A percentile compares a stretch with the other conserved stretches of the same genome.
phyloP scores from a whole-genome alignment of 2,329 filamentous ascomycete species.

The Pochonia chlamydosporia region DNA sequence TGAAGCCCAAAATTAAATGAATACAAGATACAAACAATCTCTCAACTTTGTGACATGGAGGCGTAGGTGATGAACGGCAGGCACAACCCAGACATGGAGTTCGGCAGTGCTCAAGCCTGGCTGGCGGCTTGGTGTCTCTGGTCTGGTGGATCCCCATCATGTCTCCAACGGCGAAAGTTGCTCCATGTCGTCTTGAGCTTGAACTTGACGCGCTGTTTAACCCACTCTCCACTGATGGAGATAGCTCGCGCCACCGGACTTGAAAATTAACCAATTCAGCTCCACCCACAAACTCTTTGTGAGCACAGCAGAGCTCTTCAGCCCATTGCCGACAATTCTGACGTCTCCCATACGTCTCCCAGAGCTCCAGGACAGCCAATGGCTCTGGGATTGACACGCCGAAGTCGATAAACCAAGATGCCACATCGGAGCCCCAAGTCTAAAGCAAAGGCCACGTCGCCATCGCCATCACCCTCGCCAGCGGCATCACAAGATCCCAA shows the following conservation, averaged over 20 bases:
- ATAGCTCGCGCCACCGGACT: neutral
- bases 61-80: no score
- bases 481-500: neutral
- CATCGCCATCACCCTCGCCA: constrained; percentile 7
- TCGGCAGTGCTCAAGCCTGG: no score
- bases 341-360: neutral
- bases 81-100: no score
- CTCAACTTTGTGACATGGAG: no score
- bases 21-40: no score
- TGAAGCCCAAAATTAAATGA: no score
- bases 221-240: neutral
- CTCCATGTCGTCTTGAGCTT: neutral
- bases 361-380: constrained; percentile 18
- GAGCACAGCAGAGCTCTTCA: neutral
- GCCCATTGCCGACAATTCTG: neutral
- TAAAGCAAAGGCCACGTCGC: constrained; percentile 17
- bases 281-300: neutral
- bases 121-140: no score
- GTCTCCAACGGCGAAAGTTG: no score
- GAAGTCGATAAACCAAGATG: constrained; percentile 18
- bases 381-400: constrained; percentile 15
- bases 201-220: neutral
- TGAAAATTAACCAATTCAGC: neutral
- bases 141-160: no score
- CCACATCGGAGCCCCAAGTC: constrained; percentile 17